Evolutionary conservation across 179 eudicot species (phyloP), one percentile per base, ranked within the genome.

Genomic region (Vitellaria paradoxa): DNA sequence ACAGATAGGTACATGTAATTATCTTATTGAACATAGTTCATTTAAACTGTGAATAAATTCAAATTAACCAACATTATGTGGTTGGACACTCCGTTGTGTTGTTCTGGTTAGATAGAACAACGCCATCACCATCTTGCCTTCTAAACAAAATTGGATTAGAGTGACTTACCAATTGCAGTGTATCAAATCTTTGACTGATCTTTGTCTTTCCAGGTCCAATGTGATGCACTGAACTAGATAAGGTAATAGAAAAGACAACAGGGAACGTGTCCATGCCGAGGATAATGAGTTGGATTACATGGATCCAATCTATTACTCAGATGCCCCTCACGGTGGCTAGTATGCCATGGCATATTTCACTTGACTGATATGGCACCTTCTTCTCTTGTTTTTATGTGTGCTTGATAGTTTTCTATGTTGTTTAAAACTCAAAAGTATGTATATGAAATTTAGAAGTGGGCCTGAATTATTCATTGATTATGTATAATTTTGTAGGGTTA

Each of bases 311-410:
- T 86, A 98, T 78, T 96, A 96, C 81, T 93, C 99, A 45, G 97
- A 96, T 88, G 99, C 99, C 82, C 99, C 99, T 72, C 99, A 98
- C 47, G 99, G 99, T 83, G 99, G 99, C 86, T 96, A 98, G 99
- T 96, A 91, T 60, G 87, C 72, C 76, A 52, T 37, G n/a, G 18
- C 21, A 62, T 76, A 56, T 63, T 60, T 74, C n/a, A 24, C 63
- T 80, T 73, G 61, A 59, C 15, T 23, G 23, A 52, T 5, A 15
- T 56, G 59, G 71, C 68, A 45, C 9, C 50, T 46, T 62, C 61
- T 42, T 26, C 74, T 65, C 14, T 26, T 53, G n/a, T n/a, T n/a
- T n/a, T n/a, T 8, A 24, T 17, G 10, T 47, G n/a, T 20, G 3
- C 72, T 52, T 7, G 62, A 69, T 46, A 56, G 64, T 56, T 45